phyloP scores from a whole-genome alignment of 1,284 basidiomycete species.

The Lentinus polychrous region DNA sequence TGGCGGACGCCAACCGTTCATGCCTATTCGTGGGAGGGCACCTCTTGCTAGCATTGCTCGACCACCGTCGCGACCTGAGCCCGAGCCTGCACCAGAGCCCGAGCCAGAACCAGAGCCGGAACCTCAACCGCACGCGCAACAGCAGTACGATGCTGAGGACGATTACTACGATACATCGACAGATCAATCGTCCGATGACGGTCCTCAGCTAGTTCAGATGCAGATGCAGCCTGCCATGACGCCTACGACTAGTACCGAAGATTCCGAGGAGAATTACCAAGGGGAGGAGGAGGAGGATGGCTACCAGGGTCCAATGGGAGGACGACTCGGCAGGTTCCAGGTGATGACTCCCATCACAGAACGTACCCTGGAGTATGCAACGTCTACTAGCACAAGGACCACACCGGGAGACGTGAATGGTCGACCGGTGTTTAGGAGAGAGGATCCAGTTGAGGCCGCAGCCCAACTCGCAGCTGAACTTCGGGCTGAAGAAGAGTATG shows the following conservation, averaged over 20 bases:
- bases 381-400: conserved; percentile 46
- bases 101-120: conserved; percentile 13
- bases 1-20: conserved; percentile 8
- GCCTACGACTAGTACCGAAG: conserved; percentile 13
- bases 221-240: conserved; percentile 6
- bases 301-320: conserved; percentile 53
- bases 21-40: neutral
- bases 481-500: conserved; percentile 8
- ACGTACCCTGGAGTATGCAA: conserved; percentile 77
- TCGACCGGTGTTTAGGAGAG: conserved; percentile 15
- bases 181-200: conserved; percentile 5
- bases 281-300: conserved; percentile 33
- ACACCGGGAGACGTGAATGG: conserved; percentile 33
- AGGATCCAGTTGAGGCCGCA: conserved; percentile 17
- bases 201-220: neutral
- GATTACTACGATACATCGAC: conserved; percentile 6
- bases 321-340: conserved; percentile 72
- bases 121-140: neutral
- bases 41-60: neutral
- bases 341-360: conserved; percentile 96
- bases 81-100: conserved; percentile 4
- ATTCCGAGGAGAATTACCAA: conserved; percentile 26
- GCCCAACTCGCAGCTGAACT: conserved; percentile 14
- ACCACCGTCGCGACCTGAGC: neutral
- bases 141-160: neutral